Evolutionary conservation across 352 stramenopile genomes (phyloP).

Genomic region (Phytophthora uliginosa): DNA sequence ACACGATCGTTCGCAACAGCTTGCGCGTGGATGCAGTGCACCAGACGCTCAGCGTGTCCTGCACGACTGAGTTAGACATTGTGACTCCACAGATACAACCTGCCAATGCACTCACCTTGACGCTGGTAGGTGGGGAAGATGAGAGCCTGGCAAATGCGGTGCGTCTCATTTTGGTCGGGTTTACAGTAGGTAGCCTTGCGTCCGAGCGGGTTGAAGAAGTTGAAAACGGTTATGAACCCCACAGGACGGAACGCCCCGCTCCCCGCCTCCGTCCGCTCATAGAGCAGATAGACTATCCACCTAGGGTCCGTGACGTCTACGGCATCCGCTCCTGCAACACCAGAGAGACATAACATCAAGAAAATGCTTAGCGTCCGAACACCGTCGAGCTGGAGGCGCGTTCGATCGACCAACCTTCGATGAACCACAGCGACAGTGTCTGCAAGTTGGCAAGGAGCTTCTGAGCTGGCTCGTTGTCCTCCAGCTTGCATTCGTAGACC

Average conservation of each 20-base stretch:
- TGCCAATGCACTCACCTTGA: constrained; percentile 53
- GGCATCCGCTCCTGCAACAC: constrained; percentile 59
- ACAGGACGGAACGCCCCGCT: constrained; percentile 48
- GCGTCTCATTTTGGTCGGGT: constrained; percentile 66
- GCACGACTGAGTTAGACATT: constrained; percentile 6
- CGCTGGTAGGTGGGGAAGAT: constrained; percentile 84
- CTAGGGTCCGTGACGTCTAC: constrained; percentile 80
- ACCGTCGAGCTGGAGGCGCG: not conserved
- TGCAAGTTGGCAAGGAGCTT: constrained; percentile 75
- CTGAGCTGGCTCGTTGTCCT: constrained; percentile 63
- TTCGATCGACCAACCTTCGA: constrained; percentile 63
- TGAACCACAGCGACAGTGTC: constrained; percentile 85
- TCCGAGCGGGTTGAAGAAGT: constrained; percentile 82
- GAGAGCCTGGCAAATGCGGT: constrained; percentile 87
- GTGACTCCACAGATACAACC: not conserved
- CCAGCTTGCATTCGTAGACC: constrained; percentile 73
- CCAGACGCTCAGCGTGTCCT: constrained; percentile 82
- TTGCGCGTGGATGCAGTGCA: constrained; percentile 71
- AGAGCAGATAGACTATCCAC: constrained; percentile 86
- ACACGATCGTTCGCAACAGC: constrained; percentile 62
- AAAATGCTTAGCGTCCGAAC: not conserved
- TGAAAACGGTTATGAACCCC: constrained; percentile 87
- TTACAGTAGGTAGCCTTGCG: constrained; percentile 53
- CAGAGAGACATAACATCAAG: not conserved
- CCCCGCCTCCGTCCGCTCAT: constrained; percentile 48